These are phyloP conservation scores for Crithidia expoeki DNA, from an alignment of 208 protist species.

Conservation along the genomic window DNA sequence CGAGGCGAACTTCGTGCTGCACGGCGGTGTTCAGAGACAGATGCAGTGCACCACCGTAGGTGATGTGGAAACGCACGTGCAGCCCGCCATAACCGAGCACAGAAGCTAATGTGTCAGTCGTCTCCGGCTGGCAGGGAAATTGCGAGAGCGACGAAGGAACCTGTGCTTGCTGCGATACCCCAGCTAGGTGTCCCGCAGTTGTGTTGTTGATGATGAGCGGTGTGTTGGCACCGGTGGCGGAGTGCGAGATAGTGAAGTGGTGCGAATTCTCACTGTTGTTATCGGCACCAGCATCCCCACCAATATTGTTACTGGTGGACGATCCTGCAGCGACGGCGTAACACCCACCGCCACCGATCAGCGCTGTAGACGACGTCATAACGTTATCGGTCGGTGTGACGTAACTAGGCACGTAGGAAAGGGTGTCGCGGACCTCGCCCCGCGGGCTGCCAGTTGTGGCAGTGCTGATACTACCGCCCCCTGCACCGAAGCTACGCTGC, in stretches of 20 bases:
- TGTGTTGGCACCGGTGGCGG: constrained; percentile 4
- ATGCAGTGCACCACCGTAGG: constrained; percentile 79
- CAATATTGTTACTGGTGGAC: background rate
- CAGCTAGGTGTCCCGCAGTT: background rate
- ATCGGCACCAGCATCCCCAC: constrained; percentile 1
- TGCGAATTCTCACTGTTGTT: constrained; percentile 24
- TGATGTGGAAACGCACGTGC: constrained; percentile 77
- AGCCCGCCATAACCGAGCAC: constrained; percentile 64
- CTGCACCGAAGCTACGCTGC: constrained; percentile 1
- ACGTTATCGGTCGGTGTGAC: constrained; percentile 10
- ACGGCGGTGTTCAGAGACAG: constrained; percentile 53
- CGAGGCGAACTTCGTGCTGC: constrained; percentile 58
- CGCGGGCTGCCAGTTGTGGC: background rate
- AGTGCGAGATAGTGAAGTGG: constrained; percentile 17
- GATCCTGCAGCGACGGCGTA: background rate
- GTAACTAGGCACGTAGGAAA: constrained; percentile 5
- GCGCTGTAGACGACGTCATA: background rate
- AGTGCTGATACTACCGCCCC: background rate
- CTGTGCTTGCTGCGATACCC: constrained; percentile 3
- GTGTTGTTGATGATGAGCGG: constrained; percentile 10
- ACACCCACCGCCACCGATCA: background rate
- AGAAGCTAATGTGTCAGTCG: constrained; percentile 42
- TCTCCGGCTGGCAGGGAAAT: constrained; percentile 20
- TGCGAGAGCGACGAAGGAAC: constrained; percentile 6
- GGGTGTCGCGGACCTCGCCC: constrained; percentile 1